Evolutionary conservation across 2,329 filamentous ascomycete genomes (phyloP).

Genomic region (Trichoderma cornu-damae): DNA sequence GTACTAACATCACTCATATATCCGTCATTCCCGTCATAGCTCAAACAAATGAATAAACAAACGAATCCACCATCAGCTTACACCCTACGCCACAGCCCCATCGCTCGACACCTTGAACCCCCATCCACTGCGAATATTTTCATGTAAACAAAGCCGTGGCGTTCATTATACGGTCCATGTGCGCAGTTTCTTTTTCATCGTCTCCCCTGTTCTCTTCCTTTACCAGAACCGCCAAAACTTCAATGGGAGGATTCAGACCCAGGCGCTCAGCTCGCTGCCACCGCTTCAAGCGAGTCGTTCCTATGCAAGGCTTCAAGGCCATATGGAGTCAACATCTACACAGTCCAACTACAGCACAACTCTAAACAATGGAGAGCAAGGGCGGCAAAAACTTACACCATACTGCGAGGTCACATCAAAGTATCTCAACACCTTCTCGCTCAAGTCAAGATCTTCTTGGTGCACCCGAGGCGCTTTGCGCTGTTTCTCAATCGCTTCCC

Average conservation of each 20-base stretch:
- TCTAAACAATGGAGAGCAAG: too few relatives aligned
- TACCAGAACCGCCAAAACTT: slow-evolving; percentile 80
- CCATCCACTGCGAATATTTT: slow-evolving; percentile 13
- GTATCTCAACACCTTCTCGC: slow-evolving; percentile 84
- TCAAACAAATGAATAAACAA: background rate
- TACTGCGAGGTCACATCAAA: slow-evolving; percentile 91
- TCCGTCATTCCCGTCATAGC: slow-evolving; percentile 1
- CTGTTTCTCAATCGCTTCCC: slow-evolving; percentile 64
- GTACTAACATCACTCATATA: background rate
- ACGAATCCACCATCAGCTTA: background rate
- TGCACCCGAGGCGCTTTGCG: slow-evolving; percentile 69
- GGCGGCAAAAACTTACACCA: slow-evolving; percentile 59
- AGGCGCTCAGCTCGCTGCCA: slow-evolving; percentile 83
- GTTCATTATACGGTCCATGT: slow-evolving; percentile 65
- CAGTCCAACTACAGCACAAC: background rate
- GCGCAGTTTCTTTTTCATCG: slow-evolving; percentile 56
- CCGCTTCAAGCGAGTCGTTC: slow-evolving; percentile 71
- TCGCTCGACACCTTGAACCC: slow-evolving; percentile 1
- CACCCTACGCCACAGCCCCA: slow-evolving; percentile 19
- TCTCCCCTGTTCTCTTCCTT: slow-evolving; percentile 60
- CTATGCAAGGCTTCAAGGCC: slow-evolving; percentile 69
- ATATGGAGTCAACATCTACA: background rate
- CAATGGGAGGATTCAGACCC: slow-evolving; percentile 81
- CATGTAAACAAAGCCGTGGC: slow-evolving; percentile 40
- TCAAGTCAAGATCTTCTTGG: slow-evolving; percentile 62